A percentile compares a stretch with the other conserved stretches of the same genome.
Evolutionary conservation across 108 stramenopile species (phyloP).

Genomic region (Skeletonema potamos): DNA sequence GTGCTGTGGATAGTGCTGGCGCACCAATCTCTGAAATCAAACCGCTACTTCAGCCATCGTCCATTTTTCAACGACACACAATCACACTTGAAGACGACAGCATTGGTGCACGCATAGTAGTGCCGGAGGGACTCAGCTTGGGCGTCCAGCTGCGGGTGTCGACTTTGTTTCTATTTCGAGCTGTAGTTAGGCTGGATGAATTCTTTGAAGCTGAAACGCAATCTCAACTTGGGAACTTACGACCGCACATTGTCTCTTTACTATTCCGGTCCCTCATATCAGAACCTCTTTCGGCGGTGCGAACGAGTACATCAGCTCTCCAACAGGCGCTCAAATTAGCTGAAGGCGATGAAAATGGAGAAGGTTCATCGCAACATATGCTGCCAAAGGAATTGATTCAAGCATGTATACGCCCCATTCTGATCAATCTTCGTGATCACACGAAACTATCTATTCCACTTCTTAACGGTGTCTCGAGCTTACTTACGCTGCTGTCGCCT

Average conservation of each 20-base stretch:
- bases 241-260: slow-evolving; percentile 80
- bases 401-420: slow-evolving; percentile 81
- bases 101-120: slow-evolving; percentile 30
- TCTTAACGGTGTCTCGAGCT: slow-evolving; percentile 66
- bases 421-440: slow-evolving; percentile 79
- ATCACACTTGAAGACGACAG: slow-evolving; percentile 45
- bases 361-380: slow-evolving; percentile 45
- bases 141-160: slow-evolving; percentile 82
- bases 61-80: slow-evolving; percentile 61
- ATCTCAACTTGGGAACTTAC: slow-evolving; percentile 69
- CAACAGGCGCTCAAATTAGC: slow-evolving; percentile 64
- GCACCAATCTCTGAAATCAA: slow-evolving; percentile 22
- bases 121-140: slow-evolving; percentile 64
- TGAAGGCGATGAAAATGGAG: slow-evolving; percentile 40
- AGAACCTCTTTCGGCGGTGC: slow-evolving; percentile 51
- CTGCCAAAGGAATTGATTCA: slow-evolving; percentile 84
- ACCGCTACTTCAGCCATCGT: slow-evolving; percentile 47
- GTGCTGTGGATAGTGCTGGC: slow-evolving; percentile 42
- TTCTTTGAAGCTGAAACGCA: slow-evolving; percentile 74
- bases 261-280: slow-evolving; percentile 84
- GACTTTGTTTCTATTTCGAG: slow-evolving; percentile 63
- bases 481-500: slow-evolving; percentile 71
- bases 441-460: slow-evolving; percentile 69
- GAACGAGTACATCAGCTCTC: slow-evolving; percentile 67
- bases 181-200: slow-evolving; percentile 59